Conservation (phyloP, 2,329 filamentous ascomycete genomes). For the Colletotrichum sp. region DNA sequence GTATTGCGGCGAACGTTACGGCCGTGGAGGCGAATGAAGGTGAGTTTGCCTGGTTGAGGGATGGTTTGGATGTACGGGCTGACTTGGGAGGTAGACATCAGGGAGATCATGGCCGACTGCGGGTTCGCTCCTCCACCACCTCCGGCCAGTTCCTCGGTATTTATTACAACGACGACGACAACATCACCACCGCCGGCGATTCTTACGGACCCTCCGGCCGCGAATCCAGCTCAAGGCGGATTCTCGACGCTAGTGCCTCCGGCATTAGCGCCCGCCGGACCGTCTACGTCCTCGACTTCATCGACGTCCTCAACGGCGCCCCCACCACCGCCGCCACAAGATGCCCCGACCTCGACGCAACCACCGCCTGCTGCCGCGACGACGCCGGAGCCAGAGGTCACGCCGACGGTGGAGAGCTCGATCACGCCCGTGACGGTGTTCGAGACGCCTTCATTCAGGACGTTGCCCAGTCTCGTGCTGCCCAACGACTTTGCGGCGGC, state of each 20-base stretch:
- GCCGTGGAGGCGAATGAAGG: slow-evolving; percentile 3
- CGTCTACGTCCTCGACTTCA: not conserved
- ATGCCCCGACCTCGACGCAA: not conserved
- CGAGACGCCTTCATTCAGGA: not conserved
- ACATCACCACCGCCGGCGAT: not conserved
- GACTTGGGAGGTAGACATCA: not conserved
- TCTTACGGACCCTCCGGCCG: not conserved
- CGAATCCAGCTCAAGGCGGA: not conserved
- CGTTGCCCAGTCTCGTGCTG: not conserved
- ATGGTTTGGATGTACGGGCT: not conserved
- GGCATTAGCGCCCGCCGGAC: not conserved
- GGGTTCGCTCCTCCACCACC: not conserved
- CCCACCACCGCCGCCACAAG: not conserved
- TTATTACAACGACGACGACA: not conserved
- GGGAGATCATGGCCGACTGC: slow-evolving; percentile 9
- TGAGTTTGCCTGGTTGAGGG: not conserved
- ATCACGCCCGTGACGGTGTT: slow-evolving; percentile 15
- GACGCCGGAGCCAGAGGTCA: not conserved
- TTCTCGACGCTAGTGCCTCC: not conserved
- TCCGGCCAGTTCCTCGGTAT: not conserved
- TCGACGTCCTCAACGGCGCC: not conserved
- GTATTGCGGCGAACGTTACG: not conserved
- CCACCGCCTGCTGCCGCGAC: not conserved
- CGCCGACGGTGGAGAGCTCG: not conserved
- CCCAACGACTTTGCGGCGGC: not conserved